Evolutionary conservation across 2,329 filamentous ascomycete species (phyloP), one percentile per base, ranked within the genome.

Genomic region (Davidsoniella eucalypti): DNA sequence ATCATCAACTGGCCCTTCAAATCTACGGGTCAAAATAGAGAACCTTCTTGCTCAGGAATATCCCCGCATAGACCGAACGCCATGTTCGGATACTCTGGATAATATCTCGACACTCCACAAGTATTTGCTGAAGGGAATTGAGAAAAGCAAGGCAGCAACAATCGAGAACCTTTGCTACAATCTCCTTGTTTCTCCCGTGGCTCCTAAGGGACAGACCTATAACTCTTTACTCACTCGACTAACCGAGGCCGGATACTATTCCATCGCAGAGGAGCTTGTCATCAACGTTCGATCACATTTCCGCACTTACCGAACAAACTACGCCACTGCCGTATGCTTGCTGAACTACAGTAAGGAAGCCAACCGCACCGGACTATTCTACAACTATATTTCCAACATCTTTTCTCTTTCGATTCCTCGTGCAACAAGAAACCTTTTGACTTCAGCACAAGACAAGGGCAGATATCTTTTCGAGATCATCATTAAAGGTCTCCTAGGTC

Each of bases 221-320:
- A 87, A 87, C 58, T 71, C 72, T 10, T 69, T 92, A 23, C 71
- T 90, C 2, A 61, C 74, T n/a, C 74, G 75, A n/a, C 78, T 90
- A 47, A 69, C 73, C 48, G 66, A 68, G 29, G 60, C 71, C 4
- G 65, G 69, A 25, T 65, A 71, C 48, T 66, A 70, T 50, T 63
- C 65, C 37, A 63, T 81, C 16, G 69, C 73, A 3, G 67, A 76
- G 37, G 57, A 66, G n/a, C 66, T 81, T 17, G 39, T 51, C 14
- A 18, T 44, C 12, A 53, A 53, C 18, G 37, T 50, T 41, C 48
- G 42, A n/a, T 51, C 48, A 14, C 54, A 54, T 37, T 55, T 55
- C 42, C 16, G 26, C 9, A 36, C 29, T n/a, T 51, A 50, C 39
- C 38, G 21, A 29, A 37, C 16, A n/a, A 37, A 50, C 12, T 50